Percentiles rank a stretch among this genome's conserved stretches.
phyloP scores from a whole-genome alignment of 805 yeast species.

The Cephaloascus fragrans region DNA sequence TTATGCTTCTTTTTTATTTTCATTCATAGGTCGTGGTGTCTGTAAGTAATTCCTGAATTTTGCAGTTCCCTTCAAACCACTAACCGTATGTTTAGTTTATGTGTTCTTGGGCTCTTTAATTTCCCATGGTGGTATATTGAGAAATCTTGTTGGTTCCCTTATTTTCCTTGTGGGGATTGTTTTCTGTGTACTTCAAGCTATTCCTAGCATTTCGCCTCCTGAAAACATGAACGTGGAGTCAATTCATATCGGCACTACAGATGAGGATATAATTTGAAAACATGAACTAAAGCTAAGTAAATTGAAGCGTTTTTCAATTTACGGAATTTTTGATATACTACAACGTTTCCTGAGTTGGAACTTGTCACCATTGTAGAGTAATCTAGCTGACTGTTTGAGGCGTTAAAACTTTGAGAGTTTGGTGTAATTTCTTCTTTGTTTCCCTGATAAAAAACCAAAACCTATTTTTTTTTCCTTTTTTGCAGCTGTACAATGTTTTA shows the following conservation, averaged over 20 bases:
- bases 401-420: no score
- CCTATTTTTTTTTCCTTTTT: no score
- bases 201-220: constrained; percentile 73
- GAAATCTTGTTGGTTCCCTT: constrained; percentile 48
- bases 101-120: constrained; percentile 38
- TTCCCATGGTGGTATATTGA: constrained; percentile 41
- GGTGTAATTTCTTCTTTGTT: no score
- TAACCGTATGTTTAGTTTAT: constrained; percentile 31
- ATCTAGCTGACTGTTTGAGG: no score
- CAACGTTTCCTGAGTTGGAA: no score
- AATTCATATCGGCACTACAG: constrained; percentile 23
- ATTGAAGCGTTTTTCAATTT: no score
- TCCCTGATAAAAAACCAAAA: no score
- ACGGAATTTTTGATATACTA: no score
- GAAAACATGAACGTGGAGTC: constrained; percentile 59
- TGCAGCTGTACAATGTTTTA: no score
- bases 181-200: constrained; percentile 54
- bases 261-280: constrained; percentile 27
- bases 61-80: neutral
- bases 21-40: constrained; percentile 49
- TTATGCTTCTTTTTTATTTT: constrained; percentile 59
- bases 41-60: constrained; percentile 20
- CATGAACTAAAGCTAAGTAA: no score
- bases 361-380: no score
- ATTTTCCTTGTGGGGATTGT: constrained; percentile 52